phyloP scores from a whole-genome alignment of 768 basidiomycete species.

The Lenzites betulinus region DNA sequence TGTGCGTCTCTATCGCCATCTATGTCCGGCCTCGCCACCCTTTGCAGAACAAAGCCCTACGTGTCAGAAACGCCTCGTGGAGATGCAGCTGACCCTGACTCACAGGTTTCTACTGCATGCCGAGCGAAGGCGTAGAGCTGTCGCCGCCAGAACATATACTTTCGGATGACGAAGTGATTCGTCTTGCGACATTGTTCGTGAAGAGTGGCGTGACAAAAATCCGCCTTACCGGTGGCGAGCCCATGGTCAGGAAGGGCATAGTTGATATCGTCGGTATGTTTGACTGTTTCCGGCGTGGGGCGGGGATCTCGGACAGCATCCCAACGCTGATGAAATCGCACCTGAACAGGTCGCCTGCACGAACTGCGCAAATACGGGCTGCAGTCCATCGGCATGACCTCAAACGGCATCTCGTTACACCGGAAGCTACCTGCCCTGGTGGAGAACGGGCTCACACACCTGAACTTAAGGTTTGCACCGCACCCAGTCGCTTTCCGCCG shows the following conservation, averaged over 20 bases:
- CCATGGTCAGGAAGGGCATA: slow-evolving; percentile 78
- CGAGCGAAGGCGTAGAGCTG: slow-evolving; percentile 73
- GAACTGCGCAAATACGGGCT: slow-evolving; percentile 62
- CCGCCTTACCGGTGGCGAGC: slow-evolving; percentile 86
- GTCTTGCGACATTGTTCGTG: slow-evolving; percentile 77
- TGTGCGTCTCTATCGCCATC: slow-evolving; percentile 45
- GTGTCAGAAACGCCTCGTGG: slow-evolving; percentile 7
- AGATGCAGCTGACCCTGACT: slow-evolving; percentile 2
- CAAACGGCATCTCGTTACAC: slow-evolving; percentile 77
- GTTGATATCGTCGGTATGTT: slow-evolving; percentile 64
- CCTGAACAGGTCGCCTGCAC: slow-evolving; percentile 55
- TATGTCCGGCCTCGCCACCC: too few species aligned
- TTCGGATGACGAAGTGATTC: slow-evolving; percentile 73
- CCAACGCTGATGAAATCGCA: neutral
- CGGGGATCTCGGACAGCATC: neutral
- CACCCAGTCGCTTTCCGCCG: neutral
- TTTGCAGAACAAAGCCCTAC: neutral
- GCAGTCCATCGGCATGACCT: slow-evolving; percentile 81
- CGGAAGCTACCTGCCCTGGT: slow-evolving; percentile 71
- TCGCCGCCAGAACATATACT: slow-evolving; percentile 70
- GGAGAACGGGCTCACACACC: slow-evolving; percentile 72
- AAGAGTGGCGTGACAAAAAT: slow-evolving; percentile 85
- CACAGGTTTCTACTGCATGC: slow-evolving; percentile 92
- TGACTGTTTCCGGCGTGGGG: neutral
- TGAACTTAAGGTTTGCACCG: slow-evolving; percentile 47